A percentile compares a stretch with the other conserved stretches of the same genome.
These are phyloP conservation scores for Cruciata laevipes DNA, from an alignment of 257 asterid species.

Conservation along the genomic window DNA sequence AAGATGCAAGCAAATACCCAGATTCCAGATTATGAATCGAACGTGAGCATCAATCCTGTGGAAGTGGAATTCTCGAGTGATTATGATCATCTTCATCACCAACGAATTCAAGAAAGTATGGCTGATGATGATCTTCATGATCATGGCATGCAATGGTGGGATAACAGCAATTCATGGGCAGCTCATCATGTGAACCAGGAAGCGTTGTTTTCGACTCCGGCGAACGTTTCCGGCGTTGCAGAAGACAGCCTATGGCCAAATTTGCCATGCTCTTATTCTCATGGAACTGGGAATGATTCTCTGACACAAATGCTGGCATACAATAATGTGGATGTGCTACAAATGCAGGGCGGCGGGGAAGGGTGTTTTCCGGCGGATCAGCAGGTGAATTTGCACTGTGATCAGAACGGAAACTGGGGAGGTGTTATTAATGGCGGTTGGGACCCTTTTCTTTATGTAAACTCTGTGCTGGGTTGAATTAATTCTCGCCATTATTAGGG, in stretches of 20 bases:
- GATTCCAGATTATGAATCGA: not conserved
- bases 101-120: not conserved
- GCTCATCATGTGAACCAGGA: conserved; percentile 28
- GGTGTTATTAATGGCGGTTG: conserved; percentile 34
- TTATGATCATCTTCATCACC: not conserved
- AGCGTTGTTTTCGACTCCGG: conserved; percentile 11
- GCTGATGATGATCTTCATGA: not conserved
- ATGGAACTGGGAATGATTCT: conserved; percentile 21
- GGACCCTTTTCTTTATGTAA: conserved; percentile 58
- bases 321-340: conserved; percentile 24
- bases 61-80: conserved; percentile 3
- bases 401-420: conserved; percentile 33
- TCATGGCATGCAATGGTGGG: conserved; percentile 11
- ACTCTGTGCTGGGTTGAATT: conserved; percentile 36
- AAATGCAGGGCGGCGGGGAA: conserved; percentile 28
- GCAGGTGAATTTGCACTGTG: conserved; percentile 39
- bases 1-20: not conserved
- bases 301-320: conserved; percentile 31
- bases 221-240: conserved; percentile 11
- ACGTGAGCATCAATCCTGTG: conserved; percentile 6
- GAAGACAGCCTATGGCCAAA: conserved; percentile 30
- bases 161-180: conserved; percentile 18
- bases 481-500: not conserved
- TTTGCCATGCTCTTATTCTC: conserved; percentile 20
- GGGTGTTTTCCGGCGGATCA: conserved; percentile 28